Conservation (phyloP, 495 filamentous ascomycete genomes). For the Penicillium simplicissimum region DNA sequence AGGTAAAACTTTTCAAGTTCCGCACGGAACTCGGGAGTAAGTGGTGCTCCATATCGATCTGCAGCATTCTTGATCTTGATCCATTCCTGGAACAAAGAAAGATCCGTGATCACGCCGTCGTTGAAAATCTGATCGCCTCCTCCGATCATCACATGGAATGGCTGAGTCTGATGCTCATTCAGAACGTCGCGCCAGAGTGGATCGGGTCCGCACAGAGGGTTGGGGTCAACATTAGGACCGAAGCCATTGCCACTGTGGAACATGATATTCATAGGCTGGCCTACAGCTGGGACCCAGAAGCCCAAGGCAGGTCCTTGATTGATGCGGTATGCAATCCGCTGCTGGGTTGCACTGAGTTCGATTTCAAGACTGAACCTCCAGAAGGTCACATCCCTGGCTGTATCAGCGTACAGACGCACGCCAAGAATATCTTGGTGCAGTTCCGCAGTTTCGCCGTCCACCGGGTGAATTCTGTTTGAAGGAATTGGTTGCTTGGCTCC, state of each 20-base stretch:
- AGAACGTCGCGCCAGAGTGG: slow-evolving; percentile 96
- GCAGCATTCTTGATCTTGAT: slow-evolving; percentile 74
- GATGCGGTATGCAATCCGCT: slow-evolving; percentile 91
- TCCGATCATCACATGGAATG: slow-evolving; percentile 98
- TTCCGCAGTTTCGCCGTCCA: slow-evolving; percentile 72
- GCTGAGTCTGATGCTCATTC: slow-evolving; percentile 86
- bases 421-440: slow-evolving; percentile 77
- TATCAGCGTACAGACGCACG: slow-evolving; percentile 79
- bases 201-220: slow-evolving; percentile 85
- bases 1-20: slow-evolving; percentile 88
- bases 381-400: slow-evolving; percentile 87
- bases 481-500: slow-evolving; percentile 41
- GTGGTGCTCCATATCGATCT: slow-evolving; percentile 72
- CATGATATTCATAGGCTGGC: slow-evolving; percentile 96
- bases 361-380: slow-evolving; percentile 96
- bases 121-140: slow-evolving; percentile 98
- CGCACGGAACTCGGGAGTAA: slow-evolving; percentile 74
- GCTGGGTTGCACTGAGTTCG: slow-evolving; percentile 72
- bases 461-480: slow-evolving; percentile 41
- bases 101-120: slow-evolving; percentile 74
- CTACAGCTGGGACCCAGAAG: slow-evolving; percentile 91
- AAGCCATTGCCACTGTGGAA: slow-evolving; percentile 98
- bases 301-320: slow-evolving; percentile 85
- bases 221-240: slow-evolving; percentile 72
- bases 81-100: slow-evolving; percentile 77